Evolutionary conservation across 176 grass and related monocot species (phyloP).

Genomic region (Canna indica): DNA sequence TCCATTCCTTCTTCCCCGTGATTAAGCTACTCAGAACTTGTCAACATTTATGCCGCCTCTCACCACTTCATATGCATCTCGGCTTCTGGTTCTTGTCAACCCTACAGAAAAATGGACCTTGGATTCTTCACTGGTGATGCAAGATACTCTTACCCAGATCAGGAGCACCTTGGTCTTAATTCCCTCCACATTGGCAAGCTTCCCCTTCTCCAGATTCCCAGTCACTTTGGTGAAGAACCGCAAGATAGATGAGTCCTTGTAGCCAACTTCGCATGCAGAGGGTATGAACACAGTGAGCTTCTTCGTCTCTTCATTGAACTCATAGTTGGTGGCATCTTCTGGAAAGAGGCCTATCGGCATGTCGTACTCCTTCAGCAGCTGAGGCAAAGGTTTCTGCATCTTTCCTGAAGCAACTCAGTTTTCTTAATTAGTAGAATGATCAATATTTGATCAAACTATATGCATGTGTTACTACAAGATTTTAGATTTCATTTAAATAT

Average conservation of each 20-base stretch:
- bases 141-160: constrained; percentile 79
- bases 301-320: constrained; percentile 78
- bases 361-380: constrained; percentile 74
- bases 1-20: not conserved
- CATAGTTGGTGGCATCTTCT: constrained; percentile 78
- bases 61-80: constrained; percentile 65
- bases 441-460: too few relatives aligned
- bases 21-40: constrained; percentile 59
- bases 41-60: constrained; percentile 75
- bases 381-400: constrained; percentile 79
- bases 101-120: constrained; percentile 74
- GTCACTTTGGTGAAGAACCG: constrained; percentile 81
- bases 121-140: constrained; percentile 51
- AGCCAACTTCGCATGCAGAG: constrained; percentile 69
- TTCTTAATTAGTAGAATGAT: not conserved
- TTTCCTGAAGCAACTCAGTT: constrained; percentile 40
- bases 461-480: not conserved
- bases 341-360: constrained; percentile 79
- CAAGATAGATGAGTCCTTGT: constrained; percentile 83
- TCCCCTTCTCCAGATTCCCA: constrained; percentile 82
- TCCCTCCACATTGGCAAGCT: constrained; percentile 70
- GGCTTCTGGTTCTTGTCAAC: constrained; percentile 60
- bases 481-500: not conserved
- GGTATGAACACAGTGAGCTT: constrained; percentile 74
- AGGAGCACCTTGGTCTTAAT: constrained; percentile 73